Evolutionary conservation across 306 rosid genomes (phyloP).

Genomic region (Albizia julibrissin): DNA sequence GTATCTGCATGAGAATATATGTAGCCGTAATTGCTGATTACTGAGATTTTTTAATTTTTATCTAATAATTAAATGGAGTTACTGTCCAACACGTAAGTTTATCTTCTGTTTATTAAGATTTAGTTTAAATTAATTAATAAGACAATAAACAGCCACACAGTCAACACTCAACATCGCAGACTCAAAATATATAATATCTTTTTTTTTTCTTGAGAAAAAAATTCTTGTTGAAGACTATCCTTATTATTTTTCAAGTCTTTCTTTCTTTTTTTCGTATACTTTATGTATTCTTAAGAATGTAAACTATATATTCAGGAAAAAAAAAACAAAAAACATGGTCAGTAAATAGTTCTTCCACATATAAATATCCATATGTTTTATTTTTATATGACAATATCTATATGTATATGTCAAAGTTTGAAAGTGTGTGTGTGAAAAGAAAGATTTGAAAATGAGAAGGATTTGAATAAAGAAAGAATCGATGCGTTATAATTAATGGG

Average conservation of each 20-base stretch:
- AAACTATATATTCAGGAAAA: too few species aligned
- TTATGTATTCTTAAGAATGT: too few species aligned
- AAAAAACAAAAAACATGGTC: too few species aligned
- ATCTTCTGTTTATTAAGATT: background rate
- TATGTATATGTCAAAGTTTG: background rate
- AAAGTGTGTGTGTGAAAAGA: constrained; percentile 23
- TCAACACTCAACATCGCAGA: background rate
- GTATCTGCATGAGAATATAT: background rate
- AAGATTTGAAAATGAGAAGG: constrained; percentile 31
- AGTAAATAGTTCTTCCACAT: too few species aligned
- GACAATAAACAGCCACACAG: background rate
- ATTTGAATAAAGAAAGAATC: constrained; percentile 30
- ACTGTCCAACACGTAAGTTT: background rate
- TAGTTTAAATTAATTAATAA: background rate
- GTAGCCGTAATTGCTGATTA: background rate
- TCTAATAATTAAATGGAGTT: background rate
- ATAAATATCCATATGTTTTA: too few species aligned
- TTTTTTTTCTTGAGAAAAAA: too few species aligned
- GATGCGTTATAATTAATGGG: constrained; percentile 41
- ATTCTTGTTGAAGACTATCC: background rate
- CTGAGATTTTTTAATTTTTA: background rate
- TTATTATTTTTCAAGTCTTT: background rate
- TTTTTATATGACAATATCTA: background rate
- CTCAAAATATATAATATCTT: background rate
- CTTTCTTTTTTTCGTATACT: too few species aligned